Evolutionary conservation across 2,329 filamentous ascomycete species (phyloP).

Genomic region (Zopfia rhizophila): DNA sequence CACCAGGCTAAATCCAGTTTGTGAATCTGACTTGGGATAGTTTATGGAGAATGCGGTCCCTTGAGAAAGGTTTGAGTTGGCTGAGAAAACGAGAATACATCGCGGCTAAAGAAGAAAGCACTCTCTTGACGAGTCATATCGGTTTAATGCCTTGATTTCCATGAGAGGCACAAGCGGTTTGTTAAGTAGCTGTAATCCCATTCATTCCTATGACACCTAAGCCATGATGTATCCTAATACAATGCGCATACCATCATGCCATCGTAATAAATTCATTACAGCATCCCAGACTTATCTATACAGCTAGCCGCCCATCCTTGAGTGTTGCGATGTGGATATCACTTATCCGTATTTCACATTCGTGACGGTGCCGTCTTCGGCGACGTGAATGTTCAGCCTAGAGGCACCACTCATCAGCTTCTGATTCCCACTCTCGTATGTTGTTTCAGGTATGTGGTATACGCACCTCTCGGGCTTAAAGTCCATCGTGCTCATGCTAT

Average conservation of each 20-base stretch:
- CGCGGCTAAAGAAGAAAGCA: too few relatives aligned
- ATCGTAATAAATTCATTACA: neutral
- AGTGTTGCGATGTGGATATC: neutral
- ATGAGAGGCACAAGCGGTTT: too few relatives aligned
- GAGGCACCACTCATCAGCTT: slow-evolving; percentile 1
- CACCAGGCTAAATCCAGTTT: too few relatives aligned
- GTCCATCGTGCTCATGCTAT: slow-evolving; percentile 59
- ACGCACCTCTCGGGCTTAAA: slow-evolving; percentile 59
- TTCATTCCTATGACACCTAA: too few relatives aligned
- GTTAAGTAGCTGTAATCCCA: too few relatives aligned
- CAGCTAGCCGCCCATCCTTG: neutral
- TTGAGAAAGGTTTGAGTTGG: too few relatives aligned
- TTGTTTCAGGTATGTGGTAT: slow-evolving; percentile 27
- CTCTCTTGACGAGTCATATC: too few relatives aligned
- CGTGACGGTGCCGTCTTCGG: slow-evolving; percentile 59
- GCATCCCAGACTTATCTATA: neutral
- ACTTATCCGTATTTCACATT: slow-evolving; percentile 59
- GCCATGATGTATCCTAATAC: too few relatives aligned
- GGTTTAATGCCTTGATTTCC: too few relatives aligned
- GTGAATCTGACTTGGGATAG: too few relatives aligned
- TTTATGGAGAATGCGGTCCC: too few relatives aligned
- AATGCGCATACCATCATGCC: neutral
- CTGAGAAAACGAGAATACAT: too few relatives aligned
- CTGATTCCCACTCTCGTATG: neutral
- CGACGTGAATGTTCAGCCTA: slow-evolving; percentile 62